Evolutionary conservation across 441 rosid species (phyloP), one percentile per base, ranked within the genome.

Genomic region (Adansonia madagascariensis): DNA sequence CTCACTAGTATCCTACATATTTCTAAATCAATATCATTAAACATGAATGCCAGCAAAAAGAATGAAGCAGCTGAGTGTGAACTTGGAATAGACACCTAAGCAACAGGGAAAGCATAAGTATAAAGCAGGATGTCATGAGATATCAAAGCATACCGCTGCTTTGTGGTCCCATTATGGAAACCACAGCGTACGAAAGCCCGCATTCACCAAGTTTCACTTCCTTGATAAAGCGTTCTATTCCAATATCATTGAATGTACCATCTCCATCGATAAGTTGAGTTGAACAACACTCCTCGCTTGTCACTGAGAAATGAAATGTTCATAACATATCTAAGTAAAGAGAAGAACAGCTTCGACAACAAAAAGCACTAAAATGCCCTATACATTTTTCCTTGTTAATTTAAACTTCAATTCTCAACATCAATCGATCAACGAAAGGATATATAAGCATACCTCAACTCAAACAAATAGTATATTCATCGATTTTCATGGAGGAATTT

Each of bases 91-190:
- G 18, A 75, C 22, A 18, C 27, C 65, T 50, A 7, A 11, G 47
- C 6, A 49, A 50, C 41, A 56, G 60, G 22, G 27, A 76, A 53
- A 44, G 60, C 66, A 73, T 1, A 55, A 69, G 57, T 60, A 41
- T 9, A 53, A 65, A 61, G 64, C 74, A 61, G 24, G 49, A 24
- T 71, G 64, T 63, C n/a, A 57, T 18, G 57, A 77, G 57, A 73
- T 57, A 61, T 41, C 41, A 71, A 75, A 56, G 82, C 91, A 76
- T 86, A 55, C 59, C 99, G 64, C 99, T 97, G 81, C 99, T 97
- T 79, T 97, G 99, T 2, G 99, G 99, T 74, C 99, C 99, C 99
- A 94, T 93, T 78, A 97, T 97, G 66, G 99, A 93, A 80, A 93
- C 99, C 39, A 94, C 86, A 11, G 99, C 98, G 75, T 97, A 97